Evolutionary conservation across 1,284 basidiomycete genomes (phyloP), one percentile per base, ranked within the genome.

Genomic region (Sporisorium exsertum): DNA sequence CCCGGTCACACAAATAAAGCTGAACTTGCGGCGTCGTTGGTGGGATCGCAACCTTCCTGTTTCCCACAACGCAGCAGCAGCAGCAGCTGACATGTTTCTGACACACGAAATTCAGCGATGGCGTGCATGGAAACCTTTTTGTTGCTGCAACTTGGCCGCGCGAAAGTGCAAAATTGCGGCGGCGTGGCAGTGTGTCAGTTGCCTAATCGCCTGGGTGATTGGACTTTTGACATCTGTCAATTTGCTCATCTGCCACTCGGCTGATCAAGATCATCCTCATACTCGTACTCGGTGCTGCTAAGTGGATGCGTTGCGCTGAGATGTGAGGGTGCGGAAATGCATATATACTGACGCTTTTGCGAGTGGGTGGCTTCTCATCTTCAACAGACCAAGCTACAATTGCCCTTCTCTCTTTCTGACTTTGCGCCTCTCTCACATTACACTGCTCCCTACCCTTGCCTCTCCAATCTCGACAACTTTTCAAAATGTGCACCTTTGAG

Each of bases 401-500:
- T 29, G 9, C 29, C 18, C 6, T 9, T 35, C 15, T 35, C 15
- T 20, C 20, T 29, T 50, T 16, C 18, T 16, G 29, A 32, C 29
- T n/a, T n/a, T n/a, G n/a, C n/a, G n/a, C n/a, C n/a, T n/a, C n/a
- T n/a, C n/a, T n/a, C n/a, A n/a, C n/a, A n/a, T n/a, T n/a, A n/a
- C 7, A 32, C 29, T 32, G n/a, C 16, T 20, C 49, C 47, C 16
- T 32, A 32, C 29, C 29, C 33, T 22, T 32, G 5, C 40, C 29
- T 4, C 40, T 55, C n/a, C 24, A 42, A 3, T 24, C 22, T n/a
- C 20, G 6, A 35, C 5, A 3, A 45, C n/a, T 22, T 24, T 24
- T 37, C 55, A 62, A 29, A 2, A 71, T 72, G 69, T 72, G 69
- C 64, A 57, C 53, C 32, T 63, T 59, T 52, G 69, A 72, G 22